Percentiles rank a stretch among this genome's conserved stretches.
phyloP scores from a whole-genome alignment of 2,329 filamentous ascomycete genomes.

The Penicillium sp. region DNA sequence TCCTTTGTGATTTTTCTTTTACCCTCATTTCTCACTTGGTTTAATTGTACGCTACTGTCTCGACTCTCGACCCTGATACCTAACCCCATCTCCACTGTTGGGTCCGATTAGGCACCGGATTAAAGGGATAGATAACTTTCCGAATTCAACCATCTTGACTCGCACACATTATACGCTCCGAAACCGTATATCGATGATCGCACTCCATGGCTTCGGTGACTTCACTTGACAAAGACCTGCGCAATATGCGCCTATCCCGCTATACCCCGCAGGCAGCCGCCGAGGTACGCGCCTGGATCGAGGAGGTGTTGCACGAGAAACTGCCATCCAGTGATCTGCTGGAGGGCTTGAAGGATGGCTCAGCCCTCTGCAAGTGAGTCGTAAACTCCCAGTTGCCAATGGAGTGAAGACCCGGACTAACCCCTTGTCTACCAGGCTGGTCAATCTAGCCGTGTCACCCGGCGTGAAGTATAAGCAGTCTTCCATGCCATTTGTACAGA shows the following conservation, averaged over 20 bases:
- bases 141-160: constrained; percentile 1
- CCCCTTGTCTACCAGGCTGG: constrained; percentile 54
- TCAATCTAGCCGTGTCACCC: constrained; percentile 72
- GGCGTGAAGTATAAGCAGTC: constrained; percentile 87
- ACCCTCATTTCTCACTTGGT: not conserved
- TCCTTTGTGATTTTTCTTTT: not conserved
- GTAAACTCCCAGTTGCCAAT: not conserved
- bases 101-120: constrained; percentile 20
- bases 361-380: constrained; percentile 81
- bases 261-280: constrained; percentile 88
- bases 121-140: constrained; percentile 21
- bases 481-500: constrained; percentile 95
- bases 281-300: constrained; percentile 81
- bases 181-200: constrained; percentile 1
- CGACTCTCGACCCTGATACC: constrained; percentile 18
- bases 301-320: constrained; percentile 68
- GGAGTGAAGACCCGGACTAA: constrained; percentile 21
- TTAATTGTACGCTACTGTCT: not conserved
- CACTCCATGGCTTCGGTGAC: constrained; percentile 81
- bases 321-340: constrained; percentile 72
- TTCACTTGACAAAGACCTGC: constrained; percentile 91
- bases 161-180: not conserved
- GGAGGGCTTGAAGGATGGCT: constrained; percentile 81
- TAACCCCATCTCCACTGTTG: constrained; percentile 15
- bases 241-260: constrained; percentile 82